Evolutionary conservation across 805 yeast genomes (phyloP), one percentile per base, ranked within the genome.

Genomic region (Hanseniaspora lindneri): DNA sequence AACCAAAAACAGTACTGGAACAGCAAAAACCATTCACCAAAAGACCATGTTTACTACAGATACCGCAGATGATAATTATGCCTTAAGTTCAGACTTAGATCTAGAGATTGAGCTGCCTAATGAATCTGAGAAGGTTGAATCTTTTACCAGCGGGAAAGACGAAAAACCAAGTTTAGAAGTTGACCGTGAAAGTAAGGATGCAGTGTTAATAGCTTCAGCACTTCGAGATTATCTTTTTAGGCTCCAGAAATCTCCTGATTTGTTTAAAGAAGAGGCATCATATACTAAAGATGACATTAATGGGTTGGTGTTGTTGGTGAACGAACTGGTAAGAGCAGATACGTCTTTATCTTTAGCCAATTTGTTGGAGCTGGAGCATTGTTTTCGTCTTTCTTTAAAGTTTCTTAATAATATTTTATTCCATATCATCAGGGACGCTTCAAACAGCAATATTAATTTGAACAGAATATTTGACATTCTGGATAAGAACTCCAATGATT

Each of bases 351-450:
- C 14, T n/a, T 37, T 44, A 20, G 20, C 27, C 3, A 37, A 44
- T 11, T 13, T 44, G 10, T 9, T 44, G 14, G 32, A 44, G 20
- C 8, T 44, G 6, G 40, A 21, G 3, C 49, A 44, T 17, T 36
- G 27, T 13, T 27, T 10, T 3, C 28, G 49, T 17, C 20, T 44
- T 14, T 19, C 20, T n/a, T 13, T 17, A 1, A 44, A 44, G 19
- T 44, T 44, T 23, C 5, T 44, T 8, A 44, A 29, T 7, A 44
- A 44, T 32, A 37, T 44, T 14, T 17, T 25, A 5, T 29, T 44
- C 1, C 29, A 29, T 10, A 17, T 21, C 7, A 44, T 44, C 11
- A 44, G 24, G 1, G 10, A 10, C 4, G 19, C 23, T 6, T 29
- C 30, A 13, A 24, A 28, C 9, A 29, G 11, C 4, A 16, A 32